Base-by-base conservation (phyloP, 495 filamentous ascomycete genomes). In the Penicillium pancosmium region DNA sequence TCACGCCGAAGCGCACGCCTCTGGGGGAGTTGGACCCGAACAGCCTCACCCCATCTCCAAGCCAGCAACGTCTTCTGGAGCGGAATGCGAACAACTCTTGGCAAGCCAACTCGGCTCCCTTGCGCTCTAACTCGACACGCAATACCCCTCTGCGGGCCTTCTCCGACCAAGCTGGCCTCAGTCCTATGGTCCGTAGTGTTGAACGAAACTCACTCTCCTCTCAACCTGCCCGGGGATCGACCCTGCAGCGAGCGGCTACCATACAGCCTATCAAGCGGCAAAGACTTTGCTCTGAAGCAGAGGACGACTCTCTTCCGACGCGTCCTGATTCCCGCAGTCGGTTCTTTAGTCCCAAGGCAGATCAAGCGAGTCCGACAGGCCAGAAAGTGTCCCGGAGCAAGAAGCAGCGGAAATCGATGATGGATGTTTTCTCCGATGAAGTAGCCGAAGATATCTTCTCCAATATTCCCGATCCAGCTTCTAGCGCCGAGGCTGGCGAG, bases 21-120 rank as follows among this genome's bases (percentile, higher is more conserved):
- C 81, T 97, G 47, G 91, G 86, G 11, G 92, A 95, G 75, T 83
- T 97, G 69, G 91, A 96, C 63, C 86, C 88, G 10, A 97, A 97
- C 69, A 88, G 82, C 59, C 91, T 97, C 66, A 84, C 83, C 4
- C 86, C 85, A 21, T 88, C 88, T 1, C 85, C 86, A 21, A 87
- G 79, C 62, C 88, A 91, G 66, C 84, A 84, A 66, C 73, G 79
- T 33, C 73, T 89, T 11, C 69, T 90, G 23, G 70, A 82, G 35
- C 74, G 78, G 31, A 82, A 85, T 70, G 69, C 69, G 6, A 78
- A 78, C 62, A 76, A 62, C 35, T 80, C 82, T 8, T 90, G 86
- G 87, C 66, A 75, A 21, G 64, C 75, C 40, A 80, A 69, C 55
- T 70, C 79, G 36, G 73, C 74, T 25, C 68, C 78, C 23, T 56